A percentile compares a stretch with the other conserved stretches of the same genome.
Evolutionary conservation across 2,329 filamentous ascomycete species (phyloP).

Genomic region (Erysiphe neolycopersici): DNA sequence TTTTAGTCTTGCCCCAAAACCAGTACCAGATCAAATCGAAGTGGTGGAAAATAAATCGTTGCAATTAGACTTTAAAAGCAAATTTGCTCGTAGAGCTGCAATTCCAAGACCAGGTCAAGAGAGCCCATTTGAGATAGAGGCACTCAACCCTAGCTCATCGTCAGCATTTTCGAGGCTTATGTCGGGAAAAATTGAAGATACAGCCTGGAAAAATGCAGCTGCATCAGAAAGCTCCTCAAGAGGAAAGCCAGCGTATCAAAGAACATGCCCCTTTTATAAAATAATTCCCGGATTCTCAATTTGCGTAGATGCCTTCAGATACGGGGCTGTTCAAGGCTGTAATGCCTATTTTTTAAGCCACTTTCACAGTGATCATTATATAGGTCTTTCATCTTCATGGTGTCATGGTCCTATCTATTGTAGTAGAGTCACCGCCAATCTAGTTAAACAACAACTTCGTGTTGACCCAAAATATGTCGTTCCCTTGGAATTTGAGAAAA

Average conservation of each 20-base stretch:
- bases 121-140: slow-evolving; percentile 41
- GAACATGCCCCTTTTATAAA: slow-evolving; percentile 96
- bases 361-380: slow-evolving; percentile 94
- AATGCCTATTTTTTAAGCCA: slow-evolving; percentile 92
- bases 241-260: slow-evolving; percentile 63
- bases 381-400: slow-evolving; percentile 73
- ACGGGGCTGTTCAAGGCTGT: slow-evolving; percentile 76
- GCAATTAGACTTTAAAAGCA: slow-evolving; percentile 11
- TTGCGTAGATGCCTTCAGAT: slow-evolving; percentile 87
- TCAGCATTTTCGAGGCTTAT: slow-evolving; percentile 87
- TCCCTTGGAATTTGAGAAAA: slow-evolving; percentile 60
- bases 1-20: slow-evolving; percentile 40
- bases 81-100: slow-evolving; percentile 34
- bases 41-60: slow-evolving; percentile 7
- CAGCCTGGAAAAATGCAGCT: slow-evolving; percentile 70
- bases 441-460: slow-evolving; percentile 62
- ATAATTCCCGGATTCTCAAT: slow-evolving; percentile 84
- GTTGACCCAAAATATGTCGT: slow-evolving; percentile 72
- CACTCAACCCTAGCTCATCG: slow-evolving; percentile 15
- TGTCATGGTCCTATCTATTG: slow-evolving; percentile 88
- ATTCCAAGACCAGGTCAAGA: slow-evolving; percentile 55
- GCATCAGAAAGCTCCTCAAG: slow-evolving; percentile 51
- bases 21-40: slow-evolving; percentile 8
- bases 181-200: slow-evolving; percentile 72
- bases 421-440: slow-evolving; percentile 70